phyloP scores from a whole-genome alignment of 257 asterid genomes.

The Eustoma russellianum region DNA sequence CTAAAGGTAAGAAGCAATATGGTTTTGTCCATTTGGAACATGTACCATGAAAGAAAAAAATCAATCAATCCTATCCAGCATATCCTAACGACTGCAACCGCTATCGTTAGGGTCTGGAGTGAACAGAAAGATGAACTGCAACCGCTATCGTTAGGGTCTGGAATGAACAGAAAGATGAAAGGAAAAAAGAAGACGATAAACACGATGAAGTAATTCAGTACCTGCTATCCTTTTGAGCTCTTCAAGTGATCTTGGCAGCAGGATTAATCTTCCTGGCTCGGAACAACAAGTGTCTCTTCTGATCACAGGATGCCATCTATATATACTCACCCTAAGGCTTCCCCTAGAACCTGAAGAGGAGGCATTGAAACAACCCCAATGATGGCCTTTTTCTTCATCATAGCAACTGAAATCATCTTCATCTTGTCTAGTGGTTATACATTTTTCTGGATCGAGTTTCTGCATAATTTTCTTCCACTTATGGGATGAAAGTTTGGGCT shows the following conservation, averaged over 20 bases:
- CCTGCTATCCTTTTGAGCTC: conserved; percentile 74
- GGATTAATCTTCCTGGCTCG: conserved; percentile 62
- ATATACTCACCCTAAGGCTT: conserved; percentile 63
- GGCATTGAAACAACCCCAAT: conserved; percentile 12
- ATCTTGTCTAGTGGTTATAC: conserved; percentile 21
- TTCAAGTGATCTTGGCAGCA: conserved; percentile 40
- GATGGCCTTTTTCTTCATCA: conserved; percentile 16
- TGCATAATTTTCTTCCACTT: conserved; percentile 46
- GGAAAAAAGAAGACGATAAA: neutral
- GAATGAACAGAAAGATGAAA: too few species aligned
- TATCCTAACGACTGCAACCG: too few species aligned
- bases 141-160: too few species aligned
- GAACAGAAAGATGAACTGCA: too few species aligned
- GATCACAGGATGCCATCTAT: conserved; percentile 53
- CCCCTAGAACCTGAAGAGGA: conserved; percentile 26
- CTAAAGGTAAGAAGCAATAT: too few species aligned
- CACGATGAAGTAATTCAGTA: too few species aligned
- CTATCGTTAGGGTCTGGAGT: too few species aligned
- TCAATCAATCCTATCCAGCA: too few species aligned
- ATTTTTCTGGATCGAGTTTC: conserved; percentile 55
- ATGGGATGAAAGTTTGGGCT: conserved; percentile 18
- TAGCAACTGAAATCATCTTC: conserved; percentile 13
- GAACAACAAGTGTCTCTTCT: too few species aligned
- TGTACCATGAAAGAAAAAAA: too few species aligned
- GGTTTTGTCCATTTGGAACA: too few species aligned